Conservation (phyloP, 768 basidiomycete species). For the Boletus coccyginus region DNA sequence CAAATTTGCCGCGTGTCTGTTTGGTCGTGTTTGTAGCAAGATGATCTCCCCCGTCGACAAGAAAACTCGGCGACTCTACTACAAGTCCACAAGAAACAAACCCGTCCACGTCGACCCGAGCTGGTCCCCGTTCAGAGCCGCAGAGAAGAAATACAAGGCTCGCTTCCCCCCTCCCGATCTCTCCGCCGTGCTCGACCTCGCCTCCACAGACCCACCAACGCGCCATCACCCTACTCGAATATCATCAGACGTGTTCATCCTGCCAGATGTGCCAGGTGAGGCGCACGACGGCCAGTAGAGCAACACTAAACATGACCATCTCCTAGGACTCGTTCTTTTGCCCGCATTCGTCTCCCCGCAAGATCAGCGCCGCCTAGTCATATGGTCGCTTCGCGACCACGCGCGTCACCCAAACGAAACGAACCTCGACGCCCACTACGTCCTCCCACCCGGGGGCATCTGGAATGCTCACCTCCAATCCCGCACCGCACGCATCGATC, state of each 20-base stretch:
- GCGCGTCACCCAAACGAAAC: slow-evolving; percentile 82
- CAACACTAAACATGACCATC: background rate
- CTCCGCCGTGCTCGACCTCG: slow-evolving; percentile 64
- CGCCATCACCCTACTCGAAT: slow-evolving; percentile 5
- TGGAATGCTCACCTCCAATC: slow-evolving; percentile 61
- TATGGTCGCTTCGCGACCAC: slow-evolving; percentile 73
- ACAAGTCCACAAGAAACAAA: slow-evolving; percentile 60
- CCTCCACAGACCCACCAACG: slow-evolving; percentile 27
- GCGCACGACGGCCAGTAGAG: background rate
- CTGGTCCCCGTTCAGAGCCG: slow-evolving; percentile 74
- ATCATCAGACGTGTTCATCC: slow-evolving; percentile 2
- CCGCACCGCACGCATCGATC: slow-evolving; percentile 35
- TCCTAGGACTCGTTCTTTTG: slow-evolving; percentile 77
- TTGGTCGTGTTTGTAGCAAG: slow-evolving; percentile 30
- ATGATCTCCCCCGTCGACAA: slow-evolving; percentile 30
- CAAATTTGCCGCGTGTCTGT: slow-evolving; percentile 10
- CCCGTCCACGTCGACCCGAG: slow-evolving; percentile 41
- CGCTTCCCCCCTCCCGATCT: slow-evolving; percentile 78
- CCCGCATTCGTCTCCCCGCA: slow-evolving; percentile 64
- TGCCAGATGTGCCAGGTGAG: slow-evolving; percentile 42
- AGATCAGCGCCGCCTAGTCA: slow-evolving; percentile 66
- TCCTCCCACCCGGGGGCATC: slow-evolving; percentile 68
- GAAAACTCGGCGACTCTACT: slow-evolving; percentile 53
- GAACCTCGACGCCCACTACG: slow-evolving; percentile 86
- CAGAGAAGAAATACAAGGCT: slow-evolving; percentile 80